A percentile compares a stretch with the other conserved stretches of the same genome.
Evolutionary conservation across 495 filamentous ascomycete genomes (phyloP).

Genomic region (Aspergillus egyptiacus): DNA sequence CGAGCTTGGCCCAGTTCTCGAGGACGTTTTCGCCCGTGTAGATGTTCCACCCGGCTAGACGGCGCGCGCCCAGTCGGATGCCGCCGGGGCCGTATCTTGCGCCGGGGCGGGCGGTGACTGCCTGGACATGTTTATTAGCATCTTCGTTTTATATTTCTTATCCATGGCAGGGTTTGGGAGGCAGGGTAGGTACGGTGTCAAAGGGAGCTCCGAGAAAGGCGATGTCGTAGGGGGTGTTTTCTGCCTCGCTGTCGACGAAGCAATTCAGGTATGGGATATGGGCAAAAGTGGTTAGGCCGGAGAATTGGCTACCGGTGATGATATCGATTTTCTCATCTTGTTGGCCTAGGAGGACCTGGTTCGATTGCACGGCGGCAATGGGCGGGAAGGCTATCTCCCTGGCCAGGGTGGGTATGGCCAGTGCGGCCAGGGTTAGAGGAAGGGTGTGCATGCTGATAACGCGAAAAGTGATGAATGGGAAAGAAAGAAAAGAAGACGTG

Average conservation of each 20-base stretch:
- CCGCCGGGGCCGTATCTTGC: conserved; percentile 45
- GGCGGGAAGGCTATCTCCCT: conserved; percentile 41
- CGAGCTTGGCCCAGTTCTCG: conserved; percentile 40
- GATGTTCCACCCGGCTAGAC: conserved; percentile 37
- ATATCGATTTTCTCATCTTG: conserved; percentile 25
- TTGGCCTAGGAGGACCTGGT: conserved; percentile 13
- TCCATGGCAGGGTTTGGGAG: too few relatives aligned
- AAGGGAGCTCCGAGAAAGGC: conserved; percentile 43
- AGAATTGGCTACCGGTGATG: conserved; percentile 24
- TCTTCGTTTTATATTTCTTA: too few relatives aligned
- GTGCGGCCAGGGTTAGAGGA: not conserved
- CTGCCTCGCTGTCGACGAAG: conserved; percentile 20
- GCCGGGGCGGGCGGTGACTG: conserved; percentile 44
- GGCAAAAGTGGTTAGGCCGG: conserved; percentile 46
- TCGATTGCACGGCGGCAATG: conserved; percentile 17
- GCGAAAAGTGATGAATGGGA: not conserved
- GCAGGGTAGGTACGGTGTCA: conserved; percentile 37
- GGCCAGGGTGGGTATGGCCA: conserved; percentile 6
- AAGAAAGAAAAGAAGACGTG: too few relatives aligned
- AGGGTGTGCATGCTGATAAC: not conserved
- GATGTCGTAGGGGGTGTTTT: conserved; percentile 23
- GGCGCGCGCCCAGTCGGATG: conserved; percentile 42
- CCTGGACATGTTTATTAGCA: conserved; percentile 7
- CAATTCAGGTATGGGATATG: conserved; percentile 44
- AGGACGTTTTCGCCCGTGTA: conserved; percentile 43